Evolutionary conservation across 208 protist species (phyloP).

Genomic region (Angomonas deanei): DNA sequence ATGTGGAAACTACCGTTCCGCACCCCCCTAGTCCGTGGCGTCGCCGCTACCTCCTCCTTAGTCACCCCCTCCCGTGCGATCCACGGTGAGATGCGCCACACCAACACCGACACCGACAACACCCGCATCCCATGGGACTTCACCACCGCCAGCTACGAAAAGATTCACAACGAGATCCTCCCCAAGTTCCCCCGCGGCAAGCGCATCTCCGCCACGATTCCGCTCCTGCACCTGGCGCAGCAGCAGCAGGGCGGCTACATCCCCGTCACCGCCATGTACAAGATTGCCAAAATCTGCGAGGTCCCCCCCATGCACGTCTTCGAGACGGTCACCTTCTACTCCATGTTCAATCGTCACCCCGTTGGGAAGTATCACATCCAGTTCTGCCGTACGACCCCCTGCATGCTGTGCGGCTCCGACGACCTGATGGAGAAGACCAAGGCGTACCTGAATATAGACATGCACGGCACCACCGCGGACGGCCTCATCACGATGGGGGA

Average conservation of each 20-base stretch:
- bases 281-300: constrained; percentile 92
- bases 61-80: constrained; percentile 19
- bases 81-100: constrained; percentile 82
- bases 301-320: constrained; percentile 90
- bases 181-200: constrained; percentile 88
- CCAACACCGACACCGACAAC: constrained; percentile 87
- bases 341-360: constrained; percentile 94
- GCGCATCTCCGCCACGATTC: constrained; percentile 78
- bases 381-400: constrained; percentile 92
- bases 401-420: constrained; percentile 89
- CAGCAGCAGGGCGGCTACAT: constrained; percentile 90
- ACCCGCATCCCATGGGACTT: constrained; percentile 92
- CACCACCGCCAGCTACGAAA: constrained; percentile 80
- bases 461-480: constrained; percentile 83
- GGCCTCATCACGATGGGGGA: constrained; percentile 89
- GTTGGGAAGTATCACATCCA: constrained; percentile 93
- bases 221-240: constrained; percentile 89
- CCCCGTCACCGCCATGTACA: constrained; percentile 92
- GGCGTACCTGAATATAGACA: constrained; percentile 76
- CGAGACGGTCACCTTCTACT: constrained; percentile 91
- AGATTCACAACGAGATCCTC: constrained; percentile 86
- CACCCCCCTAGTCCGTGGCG: neutral
- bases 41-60: neutral
- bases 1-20: too few species aligned
- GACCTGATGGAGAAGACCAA: constrained; percentile 78